Conservation (phyloP, 805 yeast genomes). For the Metschnikowia santaceciliae region DNA sequence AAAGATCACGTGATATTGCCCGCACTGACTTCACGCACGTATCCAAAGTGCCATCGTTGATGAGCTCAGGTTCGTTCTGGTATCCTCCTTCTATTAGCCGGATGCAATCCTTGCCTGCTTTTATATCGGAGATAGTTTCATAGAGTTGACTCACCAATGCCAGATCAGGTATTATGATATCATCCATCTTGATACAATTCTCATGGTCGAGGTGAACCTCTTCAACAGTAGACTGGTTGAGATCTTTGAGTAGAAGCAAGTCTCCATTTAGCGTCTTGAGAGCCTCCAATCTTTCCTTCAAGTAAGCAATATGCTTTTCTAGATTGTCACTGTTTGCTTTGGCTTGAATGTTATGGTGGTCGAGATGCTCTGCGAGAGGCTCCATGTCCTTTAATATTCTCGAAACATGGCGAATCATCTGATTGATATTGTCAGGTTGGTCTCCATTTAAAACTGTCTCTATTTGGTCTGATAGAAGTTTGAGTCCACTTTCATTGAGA, state of each 20-base stretch:
- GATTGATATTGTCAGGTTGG: constrained; percentile 12
- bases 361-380: constrained; percentile 30
- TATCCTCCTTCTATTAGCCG: constrained; percentile 53
- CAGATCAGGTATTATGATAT: constrained; percentile 38
- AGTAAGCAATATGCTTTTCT: constrained; percentile 27
- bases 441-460: constrained; percentile 15
- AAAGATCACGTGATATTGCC: constrained; percentile 36
- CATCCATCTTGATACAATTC: constrained; percentile 25
- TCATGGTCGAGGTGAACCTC: constrained; percentile 16
- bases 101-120: constrained; percentile 66
- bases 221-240: constrained; percentile 20
- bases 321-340: constrained; percentile 31
- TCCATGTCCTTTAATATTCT: constrained; percentile 20
- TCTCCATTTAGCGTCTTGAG: constrained; percentile 24
- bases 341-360: constrained; percentile 35
- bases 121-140: constrained; percentile 58
- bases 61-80: constrained; percentile 28
- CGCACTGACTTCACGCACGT: constrained; percentile 33
- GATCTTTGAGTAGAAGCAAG: constrained; percentile 22
- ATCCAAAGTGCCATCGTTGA: constrained; percentile 32
- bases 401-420: constrained; percentile 9
- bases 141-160: constrained; percentile 53
- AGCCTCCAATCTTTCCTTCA: constrained; percentile 22
- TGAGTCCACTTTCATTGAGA: constrained; percentile 1
- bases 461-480: constrained; percentile 14